phyloP scores from a whole-genome alignment of 495 filamentous ascomycete species.

The Penicillium canescens region DNA sequence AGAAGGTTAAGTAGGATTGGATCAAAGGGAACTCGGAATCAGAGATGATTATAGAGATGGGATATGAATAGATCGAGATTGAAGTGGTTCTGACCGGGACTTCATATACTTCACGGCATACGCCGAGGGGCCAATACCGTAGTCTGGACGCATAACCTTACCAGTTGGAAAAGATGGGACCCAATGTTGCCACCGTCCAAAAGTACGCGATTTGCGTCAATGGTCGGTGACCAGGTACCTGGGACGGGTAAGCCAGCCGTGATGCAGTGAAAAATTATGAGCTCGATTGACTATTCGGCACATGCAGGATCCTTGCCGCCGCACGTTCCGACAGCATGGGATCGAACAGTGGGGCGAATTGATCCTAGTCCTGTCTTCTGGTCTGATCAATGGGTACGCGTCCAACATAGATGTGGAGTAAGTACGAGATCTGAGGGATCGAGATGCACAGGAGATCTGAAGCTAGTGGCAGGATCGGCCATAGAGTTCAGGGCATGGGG shows the following conservation, averaged over 20 bases:
- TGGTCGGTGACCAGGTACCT: constrained; percentile 17
- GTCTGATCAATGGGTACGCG: constrained; percentile 9
- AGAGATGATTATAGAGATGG: neutral
- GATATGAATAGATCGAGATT: constrained; percentile 6
- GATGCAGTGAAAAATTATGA: constrained; percentile 11
- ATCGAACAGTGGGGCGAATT: constrained; percentile 12
- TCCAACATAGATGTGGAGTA: neutral
- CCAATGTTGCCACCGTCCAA: constrained; percentile 24
- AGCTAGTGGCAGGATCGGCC: constrained; percentile 20
- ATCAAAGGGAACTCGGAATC: neutral
- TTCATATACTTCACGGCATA: constrained; percentile 26
- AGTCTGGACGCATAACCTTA: constrained; percentile 9
- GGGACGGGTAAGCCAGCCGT: constrained; percentile 17
- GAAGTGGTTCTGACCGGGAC: neutral
- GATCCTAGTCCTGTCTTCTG: neutral
- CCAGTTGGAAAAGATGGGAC: constrained; percentile 2
- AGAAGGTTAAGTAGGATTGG: neutral
- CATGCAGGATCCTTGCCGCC: constrained; percentile 27
- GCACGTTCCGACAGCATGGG: constrained; percentile 22
- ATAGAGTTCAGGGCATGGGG: constrained; percentile 5
- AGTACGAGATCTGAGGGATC: constrained; percentile 22
- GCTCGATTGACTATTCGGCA: constrained; percentile 12
- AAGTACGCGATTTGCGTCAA: constrained; percentile 18
- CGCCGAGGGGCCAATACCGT: constrained; percentile 9
- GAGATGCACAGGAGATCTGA: constrained; percentile 25